These are phyloP conservation scores for Bretziella fagacearum DNA, from an alignment of 2,329 filamentous ascomycete genomes.

Conservation along the genomic window DNA sequence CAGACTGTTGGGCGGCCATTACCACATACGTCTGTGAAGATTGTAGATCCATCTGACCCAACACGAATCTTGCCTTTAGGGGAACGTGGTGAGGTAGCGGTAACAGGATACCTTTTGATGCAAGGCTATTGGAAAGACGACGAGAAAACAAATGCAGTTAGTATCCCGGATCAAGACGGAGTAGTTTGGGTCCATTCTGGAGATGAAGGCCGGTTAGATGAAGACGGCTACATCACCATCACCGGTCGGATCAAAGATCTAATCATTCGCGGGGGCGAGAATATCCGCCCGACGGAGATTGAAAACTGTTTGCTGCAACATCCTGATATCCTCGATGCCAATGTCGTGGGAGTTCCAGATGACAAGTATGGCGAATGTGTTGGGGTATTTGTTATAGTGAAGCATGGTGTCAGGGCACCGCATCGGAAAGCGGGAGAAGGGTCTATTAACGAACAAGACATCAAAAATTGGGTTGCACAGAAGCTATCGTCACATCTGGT, in stretches of 20 bases:
- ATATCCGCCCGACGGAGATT: slow-evolving; percentile 85
- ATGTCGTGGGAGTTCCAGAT: slow-evolving; percentile 71
- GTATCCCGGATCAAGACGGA: slow-evolving; percentile 26
- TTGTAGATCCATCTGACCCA: slow-evolving; percentile 53
- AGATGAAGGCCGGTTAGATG: slow-evolving; percentile 77
- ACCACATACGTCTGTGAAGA: slow-evolving; percentile 61
- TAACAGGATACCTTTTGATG: slow-evolving; percentile 78
- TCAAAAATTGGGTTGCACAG: slow-evolving; percentile 55
- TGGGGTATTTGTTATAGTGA: slow-evolving; percentile 60
- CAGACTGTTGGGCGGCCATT: slow-evolving; percentile 63
- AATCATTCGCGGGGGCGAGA: slow-evolving; percentile 89
- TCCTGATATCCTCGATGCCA: slow-evolving; percentile 53
- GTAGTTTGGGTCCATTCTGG: slow-evolving; percentile 79
- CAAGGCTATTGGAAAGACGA: slow-evolving; percentile 74
- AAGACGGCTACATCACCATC: slow-evolving; percentile 68
- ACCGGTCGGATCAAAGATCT: slow-evolving; percentile 88
- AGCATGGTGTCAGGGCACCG: slow-evolving; percentile 18
- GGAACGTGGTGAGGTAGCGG: slow-evolving; percentile 62
- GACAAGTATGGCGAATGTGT: slow-evolving; percentile 73
- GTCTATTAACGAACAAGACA: slow-evolving; percentile 25
- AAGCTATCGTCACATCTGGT: slow-evolving; percentile 59
- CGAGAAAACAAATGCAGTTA: slow-evolving; percentile 49
- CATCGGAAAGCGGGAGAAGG: not conserved
- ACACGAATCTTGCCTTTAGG: slow-evolving; percentile 42
- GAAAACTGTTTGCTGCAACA: slow-evolving; percentile 74